Base-by-base conservation (phyloP, 805 yeast species). In the Wickerhamiella alocasiicola region DNA sequence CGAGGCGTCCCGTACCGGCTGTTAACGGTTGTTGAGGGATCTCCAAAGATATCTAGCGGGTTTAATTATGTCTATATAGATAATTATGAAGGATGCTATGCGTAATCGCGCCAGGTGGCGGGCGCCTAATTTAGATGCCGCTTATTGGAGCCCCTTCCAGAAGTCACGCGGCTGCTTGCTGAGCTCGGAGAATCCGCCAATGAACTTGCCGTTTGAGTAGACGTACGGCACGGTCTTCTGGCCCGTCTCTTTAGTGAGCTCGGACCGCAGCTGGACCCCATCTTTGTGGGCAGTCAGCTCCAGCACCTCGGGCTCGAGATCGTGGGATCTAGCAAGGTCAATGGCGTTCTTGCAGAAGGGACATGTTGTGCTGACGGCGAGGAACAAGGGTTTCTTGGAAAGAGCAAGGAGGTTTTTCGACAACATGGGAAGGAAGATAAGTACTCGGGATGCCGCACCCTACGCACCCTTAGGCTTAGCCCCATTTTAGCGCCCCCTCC, bases 151-250 rank as follows among this genome's bases (percentile, higher is more conserved):
- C n/a, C n/a, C n/a, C 15, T 41, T 27, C 56, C 56, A 52, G 38
- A 52, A 52, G 9, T 36, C 26, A 3, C 32, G 40, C 9, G 46
- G 46, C 39, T 47, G 43, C 39, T 45, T 36, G 20, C 39, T 15
- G 26, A 53, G 45, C n/a, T 53, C 55, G 15, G 53, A 32, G 44
- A 19, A 52, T 2, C 56, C 56, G 27, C 82, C 83, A 51, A 75
- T 71, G 46, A 60, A 65, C 48, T 70, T 58, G 18, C 80, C 78
- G 36, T 72, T 66, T 55, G 74, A 67, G 56, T 74, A 78, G 9
- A 77, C 67, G 12, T 79, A 71, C 13, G 85, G 85, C 20, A 78
- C 83, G 72, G 83, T 76, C 48, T 70, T 74, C 49, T 72, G 67
- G 6, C 78, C 77, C 4, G 77, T 63, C 18, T 75, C 56, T 35